A percentile compares a stretch with the other conserved stretches of the same genome.
phyloP scores from a whole-genome alignment of 2,329 filamentous ascomycete species.

The Fusarium citri region DNA sequence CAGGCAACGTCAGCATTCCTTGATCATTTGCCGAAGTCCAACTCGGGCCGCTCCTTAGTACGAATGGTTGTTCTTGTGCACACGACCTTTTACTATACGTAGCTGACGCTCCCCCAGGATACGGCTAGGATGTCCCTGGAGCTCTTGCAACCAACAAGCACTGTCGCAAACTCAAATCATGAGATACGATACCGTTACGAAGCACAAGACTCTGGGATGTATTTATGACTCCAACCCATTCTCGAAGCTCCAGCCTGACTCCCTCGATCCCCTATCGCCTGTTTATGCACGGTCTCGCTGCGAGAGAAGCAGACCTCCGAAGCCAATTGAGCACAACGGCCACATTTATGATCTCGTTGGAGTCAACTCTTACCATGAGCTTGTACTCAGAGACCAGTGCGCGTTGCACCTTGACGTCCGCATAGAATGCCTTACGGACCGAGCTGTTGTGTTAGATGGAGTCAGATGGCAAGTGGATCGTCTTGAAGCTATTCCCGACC shows the following conservation, averaged over 20 bases:
- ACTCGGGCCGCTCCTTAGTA: not conserved
- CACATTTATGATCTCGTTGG: not conserved
- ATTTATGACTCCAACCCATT: accelerated
- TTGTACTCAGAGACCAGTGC: not conserved
- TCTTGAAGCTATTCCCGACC: not conserved
- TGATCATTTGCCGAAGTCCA: not conserved
- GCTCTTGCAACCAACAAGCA: no score
- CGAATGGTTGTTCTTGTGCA: not conserved
- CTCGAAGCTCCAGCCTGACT: not conserved
- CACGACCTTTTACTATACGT: not conserved
- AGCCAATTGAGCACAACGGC: not conserved
- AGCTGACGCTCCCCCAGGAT: not conserved
- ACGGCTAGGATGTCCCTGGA: no score
- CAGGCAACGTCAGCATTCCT: not conserved
- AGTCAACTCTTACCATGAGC: not conserved
- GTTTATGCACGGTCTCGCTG: not conserved
- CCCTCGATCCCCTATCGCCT: not conserved
- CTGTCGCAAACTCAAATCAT: accelerated
- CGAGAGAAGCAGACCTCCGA: not conserved
- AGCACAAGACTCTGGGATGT: no score
- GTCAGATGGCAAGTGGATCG: not conserved
- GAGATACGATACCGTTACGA: not conserved
- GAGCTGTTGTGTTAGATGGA: not conserved
- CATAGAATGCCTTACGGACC: not conserved
- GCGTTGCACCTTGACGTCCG: conserved; percentile 1